Evolutionary conservation across 768 basidiomycete species (phyloP).

Genomic region (Mrakia hoshinonis): DNA sequence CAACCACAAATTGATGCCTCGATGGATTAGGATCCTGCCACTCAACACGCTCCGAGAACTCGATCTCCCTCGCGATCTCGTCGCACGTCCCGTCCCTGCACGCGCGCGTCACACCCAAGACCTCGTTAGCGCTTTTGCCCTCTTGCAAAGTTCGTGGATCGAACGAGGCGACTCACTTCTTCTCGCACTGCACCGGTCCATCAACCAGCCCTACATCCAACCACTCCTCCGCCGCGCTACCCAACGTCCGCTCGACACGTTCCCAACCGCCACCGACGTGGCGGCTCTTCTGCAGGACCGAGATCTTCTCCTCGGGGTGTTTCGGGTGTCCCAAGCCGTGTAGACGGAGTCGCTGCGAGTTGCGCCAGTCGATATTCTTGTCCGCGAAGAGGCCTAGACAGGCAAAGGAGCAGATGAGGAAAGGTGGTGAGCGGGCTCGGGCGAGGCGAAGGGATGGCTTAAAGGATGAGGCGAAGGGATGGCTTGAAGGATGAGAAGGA

Average conservation of each 20-base stretch:
- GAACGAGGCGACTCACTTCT: not conserved
- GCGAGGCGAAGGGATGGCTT: not conserved
- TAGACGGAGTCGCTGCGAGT: conserved; percentile 17
- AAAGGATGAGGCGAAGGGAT: not conserved
- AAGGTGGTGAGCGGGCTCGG: too few relatives aligned
- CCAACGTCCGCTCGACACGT: not conserved
- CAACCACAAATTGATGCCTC: conserved; percentile 11
- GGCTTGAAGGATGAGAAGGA: not conserved
- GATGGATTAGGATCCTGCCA: not conserved
- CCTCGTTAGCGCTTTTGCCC: not conserved
- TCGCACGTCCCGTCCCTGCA: conserved; percentile 25
- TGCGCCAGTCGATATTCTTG: conserved; percentile 19
- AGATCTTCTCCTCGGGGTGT: not conserved
- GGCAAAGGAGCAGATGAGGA: not conserved
- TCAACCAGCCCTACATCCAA: conserved; percentile 23
- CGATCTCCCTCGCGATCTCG: conserved; percentile 19
- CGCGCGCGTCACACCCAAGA: not conserved
- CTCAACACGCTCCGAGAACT: not conserved
- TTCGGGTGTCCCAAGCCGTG: conserved; percentile 16
- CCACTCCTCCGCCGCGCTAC: not conserved
- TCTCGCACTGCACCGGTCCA: conserved; percentile 18
- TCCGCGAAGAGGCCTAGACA: conserved; percentile 10
- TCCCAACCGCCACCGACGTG: not conserved
- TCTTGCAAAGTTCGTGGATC: not conserved
- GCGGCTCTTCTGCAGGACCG: not conserved